These are phyloP conservation scores for Mortierella antarctica DNA, from an alignment of 192 early-diverging fungal genomes.

Conservation along the genomic window DNA sequence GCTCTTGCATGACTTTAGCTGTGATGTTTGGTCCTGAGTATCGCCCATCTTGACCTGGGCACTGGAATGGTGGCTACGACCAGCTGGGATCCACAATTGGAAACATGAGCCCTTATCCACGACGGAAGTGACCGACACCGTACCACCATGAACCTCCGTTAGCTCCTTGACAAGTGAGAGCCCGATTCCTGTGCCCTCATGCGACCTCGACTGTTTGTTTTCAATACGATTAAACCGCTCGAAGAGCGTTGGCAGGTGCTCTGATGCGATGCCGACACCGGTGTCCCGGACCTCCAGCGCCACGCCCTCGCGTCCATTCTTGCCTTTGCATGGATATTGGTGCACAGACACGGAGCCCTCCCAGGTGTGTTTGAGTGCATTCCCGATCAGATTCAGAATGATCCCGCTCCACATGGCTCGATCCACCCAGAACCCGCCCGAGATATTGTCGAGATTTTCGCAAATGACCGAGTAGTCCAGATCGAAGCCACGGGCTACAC, in stretches of 20 bases:
- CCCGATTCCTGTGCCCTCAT: constrained; percentile 73
- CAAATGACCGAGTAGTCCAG: constrained; percentile 57
- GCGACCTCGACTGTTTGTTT: constrained; percentile 59
- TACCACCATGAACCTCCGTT: constrained; percentile 63
- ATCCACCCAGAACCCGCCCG: constrained; percentile 59
- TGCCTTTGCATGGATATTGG: constrained; percentile 55
- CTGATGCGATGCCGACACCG: constrained; percentile 63
- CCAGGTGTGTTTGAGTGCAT: constrained; percentile 62
- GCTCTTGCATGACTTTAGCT: background rate
- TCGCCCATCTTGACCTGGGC: constrained; percentile 49
- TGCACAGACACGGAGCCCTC: constrained; percentile 59
- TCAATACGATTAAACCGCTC: constrained; percentile 73
- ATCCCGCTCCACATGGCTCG: constrained; percentile 73
- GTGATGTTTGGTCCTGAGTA: background rate
- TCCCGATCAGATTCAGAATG: constrained; percentile 68
- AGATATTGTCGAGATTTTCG: constrained; percentile 21
- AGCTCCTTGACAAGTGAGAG: constrained; percentile 66
- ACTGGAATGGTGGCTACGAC: constrained; percentile 57
- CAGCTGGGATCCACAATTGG: constrained; percentile 60
- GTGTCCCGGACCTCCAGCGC: constrained; percentile 46
- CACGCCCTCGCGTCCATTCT: constrained; percentile 50
- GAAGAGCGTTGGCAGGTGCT: constrained; percentile 61
- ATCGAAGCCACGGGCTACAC: constrained; percentile 57
- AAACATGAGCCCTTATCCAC: constrained; percentile 63
- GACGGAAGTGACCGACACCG: constrained; percentile 48